Evolutionary conservation across 345 rosid species (phyloP).

Genomic region (Durio zibethinus): DNA sequence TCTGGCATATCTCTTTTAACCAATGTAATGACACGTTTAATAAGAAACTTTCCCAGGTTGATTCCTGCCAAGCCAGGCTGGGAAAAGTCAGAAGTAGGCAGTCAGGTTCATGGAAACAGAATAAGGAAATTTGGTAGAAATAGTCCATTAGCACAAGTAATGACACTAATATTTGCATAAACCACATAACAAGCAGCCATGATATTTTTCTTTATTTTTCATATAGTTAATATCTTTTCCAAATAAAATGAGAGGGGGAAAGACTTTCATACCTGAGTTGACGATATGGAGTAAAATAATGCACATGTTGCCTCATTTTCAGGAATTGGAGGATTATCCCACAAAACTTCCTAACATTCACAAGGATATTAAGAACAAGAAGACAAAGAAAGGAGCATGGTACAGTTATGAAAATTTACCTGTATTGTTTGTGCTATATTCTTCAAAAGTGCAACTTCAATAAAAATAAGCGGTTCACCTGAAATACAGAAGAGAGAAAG

Average conservation of each 20-base stretch:
- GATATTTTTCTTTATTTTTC: background rate
- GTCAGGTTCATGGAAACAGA: constrained; percentile 14
- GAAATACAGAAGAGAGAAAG: constrained; percentile 11
- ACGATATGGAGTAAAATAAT: constrained; percentile 92
- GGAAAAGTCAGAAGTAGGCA: constrained; percentile 28
- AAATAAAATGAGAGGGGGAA: background rate
- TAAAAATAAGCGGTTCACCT: constrained; percentile 98
- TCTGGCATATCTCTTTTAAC: constrained; percentile 89
- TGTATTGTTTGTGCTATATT: constrained; percentile 76
- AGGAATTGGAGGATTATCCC: constrained; percentile 86
- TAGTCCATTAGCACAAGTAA: background rate
- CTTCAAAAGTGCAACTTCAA: constrained; percentile 91
- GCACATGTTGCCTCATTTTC: constrained; percentile 80
- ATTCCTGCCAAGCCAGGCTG: constrained; percentile 98
- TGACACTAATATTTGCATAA: background rate
- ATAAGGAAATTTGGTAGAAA: background rate
- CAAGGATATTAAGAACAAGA: constrained; percentile 4
- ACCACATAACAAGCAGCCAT: background rate
- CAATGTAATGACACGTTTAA: constrained; percentile 81
- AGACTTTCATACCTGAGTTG: constrained; percentile 64
- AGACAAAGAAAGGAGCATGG: background rate
- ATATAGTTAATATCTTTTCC: background rate
- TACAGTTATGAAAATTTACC: constrained; percentile 31
- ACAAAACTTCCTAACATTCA: constrained; percentile 75
- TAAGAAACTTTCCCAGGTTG: constrained; percentile 91